These are phyloP conservation scores for Melanomma pulvis-pyrius DNA, from an alignment of 495 filamentous ascomycete species.

Conservation along the genomic window DNA sequence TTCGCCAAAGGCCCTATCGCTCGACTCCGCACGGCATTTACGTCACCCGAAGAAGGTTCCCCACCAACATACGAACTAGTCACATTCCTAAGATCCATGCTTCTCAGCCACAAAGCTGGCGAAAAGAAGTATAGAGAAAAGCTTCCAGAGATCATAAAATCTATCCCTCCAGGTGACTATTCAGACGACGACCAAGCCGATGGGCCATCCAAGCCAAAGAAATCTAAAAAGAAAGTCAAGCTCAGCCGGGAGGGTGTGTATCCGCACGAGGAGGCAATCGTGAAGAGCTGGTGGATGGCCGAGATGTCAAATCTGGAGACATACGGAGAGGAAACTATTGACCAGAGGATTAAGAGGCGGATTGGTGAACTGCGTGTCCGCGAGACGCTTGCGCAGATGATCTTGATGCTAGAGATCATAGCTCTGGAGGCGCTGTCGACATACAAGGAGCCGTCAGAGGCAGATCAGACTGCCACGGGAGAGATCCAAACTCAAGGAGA, in stretches of 20 bases:
- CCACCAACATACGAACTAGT: slow-evolving; percentile 56
- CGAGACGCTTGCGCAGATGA: slow-evolving; percentile 87
- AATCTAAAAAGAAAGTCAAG: slow-evolving; percentile 66
- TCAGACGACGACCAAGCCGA: slow-evolving; percentile 60
- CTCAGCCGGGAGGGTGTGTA: slow-evolving; percentile 78
- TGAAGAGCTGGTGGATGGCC: slow-evolving; percentile 75
- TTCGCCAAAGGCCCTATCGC: slow-evolving; percentile 96
- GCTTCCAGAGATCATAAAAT: slow-evolving; percentile 66
- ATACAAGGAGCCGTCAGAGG: slow-evolving; percentile 47
- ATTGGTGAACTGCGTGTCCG: slow-evolving; percentile 64
- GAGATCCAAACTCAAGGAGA: slow-evolving; percentile 34
- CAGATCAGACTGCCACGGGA: slow-evolving; percentile 34
- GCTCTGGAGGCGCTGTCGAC: slow-evolving; percentile 58
- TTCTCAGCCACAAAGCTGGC: slow-evolving; percentile 72
- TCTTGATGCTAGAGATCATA: slow-evolving; percentile 85
- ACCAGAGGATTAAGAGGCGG: slow-evolving; percentile 59
- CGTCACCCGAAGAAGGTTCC: slow-evolving; percentile 54
- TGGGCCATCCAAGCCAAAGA: slow-evolving; percentile 35
- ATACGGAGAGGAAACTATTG: slow-evolving; percentile 38
- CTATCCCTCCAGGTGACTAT: slow-evolving; percentile 59
- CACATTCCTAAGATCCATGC: slow-evolving; percentile 68
- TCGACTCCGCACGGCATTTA: slow-evolving; percentile 78
- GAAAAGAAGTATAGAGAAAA: slow-evolving; percentile 87
- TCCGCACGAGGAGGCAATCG: slow-evolving; percentile 70
- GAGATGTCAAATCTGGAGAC: slow-evolving; percentile 44